Conservation (phyloP, 257 asterid species). For the Nicotiana obtusifolia region DNA sequence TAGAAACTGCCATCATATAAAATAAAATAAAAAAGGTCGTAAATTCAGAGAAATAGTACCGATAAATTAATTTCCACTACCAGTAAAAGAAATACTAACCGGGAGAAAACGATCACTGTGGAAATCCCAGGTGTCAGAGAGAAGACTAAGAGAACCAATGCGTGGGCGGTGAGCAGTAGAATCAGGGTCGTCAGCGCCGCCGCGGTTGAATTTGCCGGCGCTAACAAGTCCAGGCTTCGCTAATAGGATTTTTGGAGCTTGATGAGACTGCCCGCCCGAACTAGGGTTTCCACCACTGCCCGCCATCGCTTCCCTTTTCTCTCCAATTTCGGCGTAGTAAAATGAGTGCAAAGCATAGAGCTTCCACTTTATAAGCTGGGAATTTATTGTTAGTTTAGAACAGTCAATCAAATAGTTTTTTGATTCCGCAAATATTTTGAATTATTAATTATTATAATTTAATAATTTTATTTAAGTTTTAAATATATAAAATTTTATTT, state of each 20-base stretch:
- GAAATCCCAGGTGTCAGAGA: slow-evolving; percentile 84
- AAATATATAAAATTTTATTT: too few relatives aligned
- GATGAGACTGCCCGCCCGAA: slow-evolving; percentile 11
- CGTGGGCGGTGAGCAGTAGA: slow-evolving; percentile 73
- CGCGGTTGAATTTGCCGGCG: slow-evolving; percentile 56
- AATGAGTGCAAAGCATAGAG: too few relatives aligned
- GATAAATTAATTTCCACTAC: background rate
- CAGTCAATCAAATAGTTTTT: too few relatives aligned
- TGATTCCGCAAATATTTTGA: too few relatives aligned
- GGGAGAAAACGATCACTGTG: slow-evolving; percentile 78
- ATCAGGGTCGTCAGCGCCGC: slow-evolving; percentile 59
- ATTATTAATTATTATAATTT: too few relatives aligned
- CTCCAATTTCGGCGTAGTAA: background rate
- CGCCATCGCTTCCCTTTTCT: slow-evolving; percentile 25
- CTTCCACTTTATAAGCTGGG: too few relatives aligned
- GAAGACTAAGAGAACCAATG: slow-evolving; percentile 76
- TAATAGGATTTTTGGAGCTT: slow-evolving; percentile 75
- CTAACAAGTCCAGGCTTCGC: slow-evolving; percentile 89
- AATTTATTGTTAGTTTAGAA: too few relatives aligned
- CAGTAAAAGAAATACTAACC: slow-evolving; percentile 23
- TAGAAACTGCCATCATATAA: slow-evolving; percentile 57
- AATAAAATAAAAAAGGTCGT: background rate
- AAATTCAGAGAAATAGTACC: background rate
- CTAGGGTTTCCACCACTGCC: slow-evolving; percentile 25
- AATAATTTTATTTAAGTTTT: too few relatives aligned